These are phyloP conservation scores for Leptosphaerulina australis DNA, from an alignment of 2,329 filamentous ascomycete genomes.

Conservation along the genomic window DNA sequence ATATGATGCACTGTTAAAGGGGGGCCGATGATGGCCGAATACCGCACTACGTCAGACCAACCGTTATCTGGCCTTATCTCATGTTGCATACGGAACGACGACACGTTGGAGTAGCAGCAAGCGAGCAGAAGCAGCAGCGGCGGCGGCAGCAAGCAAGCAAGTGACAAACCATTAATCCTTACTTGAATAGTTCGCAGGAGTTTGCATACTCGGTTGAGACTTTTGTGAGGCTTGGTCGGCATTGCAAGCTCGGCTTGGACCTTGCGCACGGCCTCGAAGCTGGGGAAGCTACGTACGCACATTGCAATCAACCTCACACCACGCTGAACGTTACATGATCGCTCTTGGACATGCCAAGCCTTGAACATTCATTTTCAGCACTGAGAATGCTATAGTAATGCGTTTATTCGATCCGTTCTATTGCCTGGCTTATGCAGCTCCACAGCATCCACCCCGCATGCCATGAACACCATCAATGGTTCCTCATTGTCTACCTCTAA, in stretches of 20 bases:
- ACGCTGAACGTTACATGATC: not conserved
- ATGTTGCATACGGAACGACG: conserved; percentile 5
- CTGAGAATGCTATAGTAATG: conserved; percentile 39
- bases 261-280: conserved; percentile 13
- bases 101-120: conserved; percentile 1
- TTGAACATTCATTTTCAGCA: conserved; percentile 4
- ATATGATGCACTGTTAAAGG: not conserved
- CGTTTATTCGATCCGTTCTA: conserved; percentile 10
- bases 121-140: too few species aligned
- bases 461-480: conserved; percentile 51
- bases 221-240: conserved; percentile 13
- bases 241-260: conserved; percentile 10
- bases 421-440: conserved; percentile 48
- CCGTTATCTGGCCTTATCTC: conserved; percentile 36
- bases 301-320: conserved; percentile 9
- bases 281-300: conserved; percentile 18
- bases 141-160: conserved; percentile 1
- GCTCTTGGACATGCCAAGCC: not conserved
- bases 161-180: not conserved
- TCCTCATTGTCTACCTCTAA: conserved; percentile 46
- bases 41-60: conserved; percentile 15
- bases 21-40: conserved; percentile 3
- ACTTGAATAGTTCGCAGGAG: not conserved
- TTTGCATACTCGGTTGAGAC: conserved; percentile 7
- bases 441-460: conserved; percentile 39